Conservation (phyloP, 1,139 yeast genomes). For the Blastobotrys illinoisensis region DNA sequence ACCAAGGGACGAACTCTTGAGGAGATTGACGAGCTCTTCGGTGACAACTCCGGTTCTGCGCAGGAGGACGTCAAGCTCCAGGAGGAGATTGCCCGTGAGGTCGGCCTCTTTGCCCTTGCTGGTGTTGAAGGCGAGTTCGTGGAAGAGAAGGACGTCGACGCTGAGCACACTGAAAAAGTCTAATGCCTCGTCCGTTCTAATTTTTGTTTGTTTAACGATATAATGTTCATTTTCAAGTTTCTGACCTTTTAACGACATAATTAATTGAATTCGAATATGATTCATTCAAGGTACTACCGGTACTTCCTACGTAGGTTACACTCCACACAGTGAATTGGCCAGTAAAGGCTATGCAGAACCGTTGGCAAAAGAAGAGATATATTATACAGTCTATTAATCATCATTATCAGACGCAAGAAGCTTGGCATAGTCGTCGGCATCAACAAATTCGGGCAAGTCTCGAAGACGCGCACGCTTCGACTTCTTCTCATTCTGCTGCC, state of each 20-base stretch:
- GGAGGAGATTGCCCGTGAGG: slow-evolving; percentile 6
- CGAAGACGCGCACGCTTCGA: slow-evolving; percentile 57
- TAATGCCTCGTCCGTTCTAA: background rate
- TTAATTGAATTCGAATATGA: background rate
- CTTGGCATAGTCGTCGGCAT: slow-evolving; percentile 82
- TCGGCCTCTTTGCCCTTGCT: slow-evolving; percentile 6
- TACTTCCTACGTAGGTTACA: background rate
- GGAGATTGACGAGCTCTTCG: slow-evolving; percentile 34
- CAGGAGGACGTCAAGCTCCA: slow-evolving; percentile 2
- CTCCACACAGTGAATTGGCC: too few relatives aligned
- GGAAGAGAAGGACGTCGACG: background rate
- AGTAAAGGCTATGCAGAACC: too few relatives aligned
- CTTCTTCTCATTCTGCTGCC: slow-evolving; percentile 27
- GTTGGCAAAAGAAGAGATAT: background rate
- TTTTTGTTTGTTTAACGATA: background rate
- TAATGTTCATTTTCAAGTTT: background rate
- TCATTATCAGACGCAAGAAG: slow-evolving; percentile 47
- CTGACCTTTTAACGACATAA: background rate
- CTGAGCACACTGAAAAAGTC: background rate
- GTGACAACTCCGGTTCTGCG: slow-evolving; percentile 16
- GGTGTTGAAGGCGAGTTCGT: background rate
- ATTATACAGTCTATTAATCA: slow-evolving; percentile 9
- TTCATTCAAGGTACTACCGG: too few relatives aligned
- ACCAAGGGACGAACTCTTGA: slow-evolving; percentile 24
- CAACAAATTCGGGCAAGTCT: slow-evolving; percentile 79